Conservation (phyloP, 1,139 yeast species). For the Candida anutae region DNA sequence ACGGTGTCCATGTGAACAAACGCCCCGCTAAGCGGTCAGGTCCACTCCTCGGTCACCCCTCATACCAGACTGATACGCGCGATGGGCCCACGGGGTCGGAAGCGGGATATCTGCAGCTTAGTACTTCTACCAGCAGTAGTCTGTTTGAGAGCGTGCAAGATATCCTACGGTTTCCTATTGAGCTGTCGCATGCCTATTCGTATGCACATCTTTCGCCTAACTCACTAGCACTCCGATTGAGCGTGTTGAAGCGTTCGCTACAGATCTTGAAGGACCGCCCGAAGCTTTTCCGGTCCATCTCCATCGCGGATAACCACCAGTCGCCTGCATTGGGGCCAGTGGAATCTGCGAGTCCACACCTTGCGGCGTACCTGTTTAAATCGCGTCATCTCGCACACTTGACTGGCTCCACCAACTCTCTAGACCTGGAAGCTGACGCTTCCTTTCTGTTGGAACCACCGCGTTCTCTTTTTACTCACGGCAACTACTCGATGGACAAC, state of each 20-base stretch:
- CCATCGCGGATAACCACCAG: constrained; percentile 3
- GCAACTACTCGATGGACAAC: constrained; percentile 11
- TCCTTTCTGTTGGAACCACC: constrained; percentile 5
- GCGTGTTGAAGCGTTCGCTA: constrained; percentile 66
- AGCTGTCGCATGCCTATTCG: constrained; percentile 78
- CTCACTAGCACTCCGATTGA: constrained; percentile 66
- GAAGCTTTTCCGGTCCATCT: constrained; percentile 31
- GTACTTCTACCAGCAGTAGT: no score
- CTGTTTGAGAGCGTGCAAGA: constrained; percentile 17
- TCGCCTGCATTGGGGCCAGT: no score
- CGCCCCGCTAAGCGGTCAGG: no score
- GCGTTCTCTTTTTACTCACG: constrained; percentile 4
- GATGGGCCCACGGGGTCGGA: no score
- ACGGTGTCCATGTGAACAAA: no score
- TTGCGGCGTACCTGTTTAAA: background rate
- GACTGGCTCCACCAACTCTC: constrained; percentile 6
- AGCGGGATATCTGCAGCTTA: no score
- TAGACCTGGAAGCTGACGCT: constrained; percentile 7
- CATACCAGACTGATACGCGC: no score
- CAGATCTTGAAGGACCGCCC: constrained; percentile 65
- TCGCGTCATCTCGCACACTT: no score
- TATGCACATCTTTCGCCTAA: constrained; percentile 79
- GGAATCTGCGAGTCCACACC: no score
- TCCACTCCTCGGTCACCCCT: no score
- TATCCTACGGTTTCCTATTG: constrained; percentile 57